phyloP scores from a whole-genome alignment of 345 rosid genomes.

The Arabidopsis arenosa region DNA sequence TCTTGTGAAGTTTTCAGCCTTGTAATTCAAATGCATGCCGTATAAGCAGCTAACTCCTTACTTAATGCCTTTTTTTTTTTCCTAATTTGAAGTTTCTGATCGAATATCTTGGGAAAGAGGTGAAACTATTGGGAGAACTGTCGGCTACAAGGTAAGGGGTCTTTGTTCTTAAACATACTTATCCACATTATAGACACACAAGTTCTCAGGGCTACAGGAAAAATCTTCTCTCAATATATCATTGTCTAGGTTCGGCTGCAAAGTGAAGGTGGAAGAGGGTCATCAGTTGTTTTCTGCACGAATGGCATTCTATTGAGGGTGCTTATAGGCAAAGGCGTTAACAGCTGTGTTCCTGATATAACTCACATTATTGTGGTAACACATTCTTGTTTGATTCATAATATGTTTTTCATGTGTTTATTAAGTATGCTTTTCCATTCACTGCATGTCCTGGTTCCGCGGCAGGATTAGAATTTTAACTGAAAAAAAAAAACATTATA shows the following conservation, averaged over 20 bases:
- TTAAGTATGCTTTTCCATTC: conserved; percentile 15
- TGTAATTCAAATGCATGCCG: conserved; percentile 21
- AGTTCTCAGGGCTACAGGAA: conserved; percentile 10
- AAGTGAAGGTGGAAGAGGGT: conserved; percentile 81
- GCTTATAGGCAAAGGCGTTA: conserved; percentile 66
- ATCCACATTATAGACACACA: conserved; percentile 19
- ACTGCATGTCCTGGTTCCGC: conserved; percentile 14
- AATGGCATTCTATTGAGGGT: conserved; percentile 88
- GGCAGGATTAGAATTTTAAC: conserved; percentile 12
- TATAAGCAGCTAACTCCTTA: not conserved
- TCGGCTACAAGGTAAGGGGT: conserved; percentile 86
- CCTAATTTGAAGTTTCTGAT: conserved; percentile 73
- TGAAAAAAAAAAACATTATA: not conserved
- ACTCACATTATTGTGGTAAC: conserved; percentile 97
- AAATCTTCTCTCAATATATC: conserved; percentile 2
- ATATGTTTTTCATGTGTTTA: conserved; percentile 18
- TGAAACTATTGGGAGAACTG: conserved; percentile 66
- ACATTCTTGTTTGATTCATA: conserved; percentile 24
- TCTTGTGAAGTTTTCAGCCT: conserved; percentile 23
- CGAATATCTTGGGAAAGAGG: conserved; percentile 90
- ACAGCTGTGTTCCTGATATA: conserved; percentile 60
- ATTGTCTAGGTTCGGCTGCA: conserved; percentile 79
- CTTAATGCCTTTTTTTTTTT: conserved; percentile 30
- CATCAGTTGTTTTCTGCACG: conserved; percentile 92
- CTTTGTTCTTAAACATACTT: conserved; percentile 9